Conservation (phyloP, 225 moss, liverwort and hornwort species). For the Marchantia polymorpha region DNA sequence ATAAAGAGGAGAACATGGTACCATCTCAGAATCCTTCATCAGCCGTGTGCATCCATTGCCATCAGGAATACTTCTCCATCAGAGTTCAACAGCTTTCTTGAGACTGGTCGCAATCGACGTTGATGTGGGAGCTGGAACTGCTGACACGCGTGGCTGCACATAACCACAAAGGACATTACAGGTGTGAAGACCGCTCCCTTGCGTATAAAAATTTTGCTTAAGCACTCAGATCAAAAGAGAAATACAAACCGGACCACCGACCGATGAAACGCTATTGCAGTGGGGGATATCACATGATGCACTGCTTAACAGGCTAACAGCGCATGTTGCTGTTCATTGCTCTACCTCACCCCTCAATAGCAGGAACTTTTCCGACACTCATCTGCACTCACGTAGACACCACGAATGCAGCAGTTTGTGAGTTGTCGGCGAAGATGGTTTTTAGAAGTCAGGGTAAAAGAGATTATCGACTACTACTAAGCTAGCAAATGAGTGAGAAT, state of each 20-base stretch:
- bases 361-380: background rate
- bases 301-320: background rate
- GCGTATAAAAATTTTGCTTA: background rate
- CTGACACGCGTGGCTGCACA: slow-evolving; percentile 33
- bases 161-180: background rate
- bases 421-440: background rate
- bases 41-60: background rate
- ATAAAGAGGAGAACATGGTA: background rate
- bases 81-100: slow-evolving; percentile 21
- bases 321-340: background rate
- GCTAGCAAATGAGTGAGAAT: too few species aligned
- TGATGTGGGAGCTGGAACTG: slow-evolving; percentile 18
- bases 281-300: background rate
- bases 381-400: background rate
- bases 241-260: background rate
- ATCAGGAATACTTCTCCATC: background rate
- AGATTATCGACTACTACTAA: too few species aligned
- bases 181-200: background rate
- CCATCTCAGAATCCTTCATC: background rate
- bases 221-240: background rate
- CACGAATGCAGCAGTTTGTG: background rate
- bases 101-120: slow-evolving; percentile 23
- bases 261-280: background rate
- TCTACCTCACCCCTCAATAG: background rate
- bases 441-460: too few species aligned